Percentiles rank a stretch among this genome's conserved stretches.
Evolutionary conservation across 202 grass and related monocot genomes (phyloP).

Genomic region (Digitaria exilis): DNA sequence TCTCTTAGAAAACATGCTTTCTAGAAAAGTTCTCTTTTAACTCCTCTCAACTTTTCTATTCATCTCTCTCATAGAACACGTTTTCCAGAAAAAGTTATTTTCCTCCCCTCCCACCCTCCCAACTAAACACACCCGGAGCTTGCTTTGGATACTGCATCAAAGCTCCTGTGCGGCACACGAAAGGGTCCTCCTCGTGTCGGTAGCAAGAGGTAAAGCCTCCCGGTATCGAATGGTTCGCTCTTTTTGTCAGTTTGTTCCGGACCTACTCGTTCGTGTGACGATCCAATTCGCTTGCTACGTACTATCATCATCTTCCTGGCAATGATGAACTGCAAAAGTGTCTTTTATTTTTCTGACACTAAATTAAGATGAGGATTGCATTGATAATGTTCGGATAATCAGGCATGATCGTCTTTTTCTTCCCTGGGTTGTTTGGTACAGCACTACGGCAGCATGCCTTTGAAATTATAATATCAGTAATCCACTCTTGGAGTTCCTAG

Average conservation of each 20-base stretch:
- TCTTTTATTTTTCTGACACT: background rate
- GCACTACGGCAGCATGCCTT: background rate
- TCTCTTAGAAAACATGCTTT: too few species aligned
- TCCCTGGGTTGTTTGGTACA: background rate
- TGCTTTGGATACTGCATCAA: background rate
- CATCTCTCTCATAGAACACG: too few species aligned
- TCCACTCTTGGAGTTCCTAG: background rate
- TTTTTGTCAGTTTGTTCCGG: conserved; percentile 23
- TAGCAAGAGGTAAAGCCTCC: conserved; percentile 12
- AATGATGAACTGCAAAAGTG: background rate
- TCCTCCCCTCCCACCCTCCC: too few species aligned
- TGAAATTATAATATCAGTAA: background rate
- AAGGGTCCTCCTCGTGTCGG: conserved; percentile 36
- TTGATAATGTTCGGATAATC: conserved; percentile 20
- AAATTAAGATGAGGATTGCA: background rate
- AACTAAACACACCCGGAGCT: too few species aligned
- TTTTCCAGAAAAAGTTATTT: too few species aligned
- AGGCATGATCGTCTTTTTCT: background rate
- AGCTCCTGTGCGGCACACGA: background rate
- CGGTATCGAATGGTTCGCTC: background rate
- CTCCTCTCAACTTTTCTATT: too few species aligned
- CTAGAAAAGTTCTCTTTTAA: too few species aligned
- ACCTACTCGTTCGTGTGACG: background rate
- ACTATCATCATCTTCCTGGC: background rate
- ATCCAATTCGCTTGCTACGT: background rate